phyloP scores from a whole-genome alignment of 164 flowering plant genomes.

The Cinnamomum micranthum region DNA sequence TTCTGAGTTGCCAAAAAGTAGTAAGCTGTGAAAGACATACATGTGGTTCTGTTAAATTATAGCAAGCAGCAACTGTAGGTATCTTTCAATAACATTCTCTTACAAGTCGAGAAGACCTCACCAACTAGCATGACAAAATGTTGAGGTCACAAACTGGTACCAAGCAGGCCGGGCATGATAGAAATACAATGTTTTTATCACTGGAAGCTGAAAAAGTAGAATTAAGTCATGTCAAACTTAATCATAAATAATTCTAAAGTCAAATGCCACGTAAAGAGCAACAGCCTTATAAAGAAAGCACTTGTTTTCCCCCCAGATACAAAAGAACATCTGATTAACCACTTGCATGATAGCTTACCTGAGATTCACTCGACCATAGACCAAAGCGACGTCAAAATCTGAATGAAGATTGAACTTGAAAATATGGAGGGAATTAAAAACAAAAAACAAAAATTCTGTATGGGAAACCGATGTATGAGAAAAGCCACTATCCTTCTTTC shows the following conservation, averaged over 20 bases:
- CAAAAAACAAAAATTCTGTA: too few relatives aligned
- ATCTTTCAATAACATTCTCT: background rate
- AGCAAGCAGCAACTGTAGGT: background rate
- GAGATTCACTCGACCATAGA: background rate
- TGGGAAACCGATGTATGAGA: background rate
- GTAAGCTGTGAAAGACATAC: background rate
- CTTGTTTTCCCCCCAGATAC: too few relatives aligned
- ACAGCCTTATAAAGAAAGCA: background rate
- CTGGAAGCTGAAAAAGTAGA: constrained; percentile 5
- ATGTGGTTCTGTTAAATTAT: background rate
- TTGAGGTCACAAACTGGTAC: constrained; percentile 93
- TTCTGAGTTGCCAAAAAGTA: background rate
- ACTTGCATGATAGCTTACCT: background rate
- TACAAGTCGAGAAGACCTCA: constrained; percentile 29
- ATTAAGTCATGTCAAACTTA: background rate
- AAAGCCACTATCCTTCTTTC: too few relatives aligned
- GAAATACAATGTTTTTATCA: constrained; percentile 43
- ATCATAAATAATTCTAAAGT: background rate
- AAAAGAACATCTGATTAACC: background rate
- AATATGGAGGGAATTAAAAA: background rate
- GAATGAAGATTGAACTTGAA: background rate
- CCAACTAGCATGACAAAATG: constrained; percentile 98
- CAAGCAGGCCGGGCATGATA: constrained; percentile 80
- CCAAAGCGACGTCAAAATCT: background rate
- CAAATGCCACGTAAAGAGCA: background rate